Base-by-base conservation (phyloP, 192 early-diverging fungal species). In the Coemansia sp. region DNA sequence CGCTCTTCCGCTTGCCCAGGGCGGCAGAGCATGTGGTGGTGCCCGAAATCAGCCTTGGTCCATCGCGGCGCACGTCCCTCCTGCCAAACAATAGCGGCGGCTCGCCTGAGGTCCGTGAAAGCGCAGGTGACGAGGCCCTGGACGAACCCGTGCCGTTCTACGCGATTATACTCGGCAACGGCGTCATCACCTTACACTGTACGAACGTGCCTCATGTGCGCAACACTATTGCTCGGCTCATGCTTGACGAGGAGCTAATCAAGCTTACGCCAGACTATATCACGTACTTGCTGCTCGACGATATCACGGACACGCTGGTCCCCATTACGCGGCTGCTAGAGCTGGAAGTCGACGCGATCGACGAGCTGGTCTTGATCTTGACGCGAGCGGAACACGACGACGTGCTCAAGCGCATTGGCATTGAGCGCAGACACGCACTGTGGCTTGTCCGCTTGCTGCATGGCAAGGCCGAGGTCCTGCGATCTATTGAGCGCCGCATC, bases 281-380 rank as follows among this genome's bases (percentile, higher is more conserved):
- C 42, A 93, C 91, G 70, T 98, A 98, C 70, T 93, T 94, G 6
- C 68, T 98, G 20, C 79, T 98, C 65, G 97, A 98, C 77, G 95
- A 96, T 65, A 93, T 99, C 54, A 94, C 93, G 0, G 97, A 99
- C 70, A 87, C 87, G 4, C 94, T 98, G 73, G 90, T 90, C 36
- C 96, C 96, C 6, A 82, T 93, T 22, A 89, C 97, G 66, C 86
- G 89, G 40, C 79, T 87, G 17, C 90, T 99, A 64, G 97, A 99
- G 79, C 85, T 92, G 35, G 96, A 99, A 71, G 96, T 97, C 5
- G 95, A 97, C 59, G 89, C 93, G 0, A 95, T 97, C 62, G 96
- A 99, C 66, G 96, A 99, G 67, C 73, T 98, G 3, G 96, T 99
- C 7, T 79, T 99, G 24, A 92, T 98, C 36, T 71, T 96, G 42